Evolutionary conservation across 2,329 filamentous ascomycete genomes (phyloP), one percentile per base, ranked within the genome.

Genomic region (Tolypocladium nubicola): DNA sequence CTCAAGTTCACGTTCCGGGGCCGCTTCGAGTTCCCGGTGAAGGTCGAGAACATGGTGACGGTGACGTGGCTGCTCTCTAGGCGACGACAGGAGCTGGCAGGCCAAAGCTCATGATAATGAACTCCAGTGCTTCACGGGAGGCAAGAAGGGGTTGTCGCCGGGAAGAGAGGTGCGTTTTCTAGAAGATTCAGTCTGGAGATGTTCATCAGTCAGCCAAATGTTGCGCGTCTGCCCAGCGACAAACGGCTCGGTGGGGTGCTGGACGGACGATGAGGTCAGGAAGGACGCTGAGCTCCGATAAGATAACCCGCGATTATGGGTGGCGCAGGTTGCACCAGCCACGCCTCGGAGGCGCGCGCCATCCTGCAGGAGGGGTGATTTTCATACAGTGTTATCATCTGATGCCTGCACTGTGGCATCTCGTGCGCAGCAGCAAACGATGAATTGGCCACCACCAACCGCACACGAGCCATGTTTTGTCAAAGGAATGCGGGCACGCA

Each of bases 1-100:
- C 90, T 94, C 60, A 99, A 86, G 73, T 97, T 97, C 69, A 97
- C 90, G 71, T 97, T 92, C 63, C 94, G 87, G 60, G 88, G 87
- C 63, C 89, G 88, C 67, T 90, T 86, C 65, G 90, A 89, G 73
- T 76, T 89, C 65, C 94, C 94, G 30, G 89, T 94, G 75, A 99
- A 99, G 56, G 88, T 91, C 60, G 88, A 86, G 75, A 94, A 95
- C 93, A 97, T 97, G 69, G 64, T 65, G 63, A 50, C 56, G 53
- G 54, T 50, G 52, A 52, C 13, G 50, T 35, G 37, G 54, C 30
- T 38, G 30, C 35, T 53, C 33, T 54, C 55, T 57, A 49, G 52
- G 52, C 58, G 39, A 54, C 33, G 39, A 54, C 39, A 40, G 23
- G 23, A 47, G 40, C 26, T 9, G 41, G 10, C 43, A 40, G 30